phyloP scores from a whole-genome alignment of 1,284 basidiomycete genomes.

The Cystobasidium slooffiae region DNA sequence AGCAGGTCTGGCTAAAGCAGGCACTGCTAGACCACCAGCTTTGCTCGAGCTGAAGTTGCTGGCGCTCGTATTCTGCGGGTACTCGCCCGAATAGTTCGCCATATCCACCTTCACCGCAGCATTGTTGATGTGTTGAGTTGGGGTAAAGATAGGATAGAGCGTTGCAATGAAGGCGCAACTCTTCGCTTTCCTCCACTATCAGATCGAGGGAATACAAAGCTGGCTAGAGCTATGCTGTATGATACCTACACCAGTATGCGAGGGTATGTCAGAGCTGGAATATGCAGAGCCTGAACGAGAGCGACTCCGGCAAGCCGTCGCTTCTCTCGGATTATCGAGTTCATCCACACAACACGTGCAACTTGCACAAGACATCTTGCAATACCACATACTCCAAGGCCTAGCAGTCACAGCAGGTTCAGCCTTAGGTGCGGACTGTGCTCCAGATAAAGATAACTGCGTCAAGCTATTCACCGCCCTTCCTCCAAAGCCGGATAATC shows the following conservation, averaged over 20 bases:
- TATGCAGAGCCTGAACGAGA: conserved; percentile 26
- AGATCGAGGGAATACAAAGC: not conserved
- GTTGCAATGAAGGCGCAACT: not conserved
- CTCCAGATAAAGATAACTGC: conserved; percentile 2
- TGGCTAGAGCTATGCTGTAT: conserved; percentile 10
- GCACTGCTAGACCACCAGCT: not conserved
- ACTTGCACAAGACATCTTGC: conserved; percentile 23
- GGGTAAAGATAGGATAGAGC: not conserved
- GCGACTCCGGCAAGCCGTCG: not conserved
- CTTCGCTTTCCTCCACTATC: not conserved
- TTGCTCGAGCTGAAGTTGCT: not conserved
- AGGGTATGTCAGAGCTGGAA: conserved; percentile 19
- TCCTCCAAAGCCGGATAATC: conserved; percentile 20
- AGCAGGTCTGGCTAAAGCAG: conserved; percentile 13
- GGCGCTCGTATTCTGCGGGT: conserved; percentile 1
- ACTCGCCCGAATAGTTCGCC: conserved; percentile 5
- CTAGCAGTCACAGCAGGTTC: conserved; percentile 37
- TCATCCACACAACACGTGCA: conserved; percentile 6
- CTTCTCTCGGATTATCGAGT: not conserved
- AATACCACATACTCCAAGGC: conserved; percentile 38
- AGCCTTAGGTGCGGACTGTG: conserved; percentile 7
- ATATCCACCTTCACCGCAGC: conserved; percentile 1
- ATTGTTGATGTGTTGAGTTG: not conserved
- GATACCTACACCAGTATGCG: conserved; percentile 10
- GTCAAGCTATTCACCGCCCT: conserved; percentile 17